Evolutionary conservation across 2,329 filamentous ascomycete species (phyloP), one percentile per base, ranked within the genome.

Genomic region (Cercospora sp.): DNA sequence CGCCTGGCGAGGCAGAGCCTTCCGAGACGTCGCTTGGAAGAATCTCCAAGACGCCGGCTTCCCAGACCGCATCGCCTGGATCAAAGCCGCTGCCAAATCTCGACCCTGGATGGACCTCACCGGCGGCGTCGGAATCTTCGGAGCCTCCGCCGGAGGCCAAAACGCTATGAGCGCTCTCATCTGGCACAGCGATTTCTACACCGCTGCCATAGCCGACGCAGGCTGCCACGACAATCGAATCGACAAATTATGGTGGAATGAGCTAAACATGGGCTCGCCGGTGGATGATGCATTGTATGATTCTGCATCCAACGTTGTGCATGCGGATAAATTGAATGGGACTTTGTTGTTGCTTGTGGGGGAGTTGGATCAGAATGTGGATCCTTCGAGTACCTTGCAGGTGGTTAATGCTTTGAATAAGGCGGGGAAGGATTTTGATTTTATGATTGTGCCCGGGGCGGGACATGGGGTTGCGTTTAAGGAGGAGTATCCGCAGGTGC

Each of bases 331-430:
- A 13, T 5, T 65, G 43, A 58, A 65, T 13, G 66, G 66, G n/a
- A 43, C 26, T 9, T 37, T 68, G 45, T 18, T 68, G 12, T 30
- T 68, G 57, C 49, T 65, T 10, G 62, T 68, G 43, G 66, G 61
- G 1, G 66, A 68, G 45, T 24, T 68, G 58, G 66, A 68, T 28
- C 1, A 12, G 4, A 68, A 68, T 30, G 66, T 68, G 16, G 66
- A 68, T 59, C 66, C 66, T 43, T n/a, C 55, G 3, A 65, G 62
- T 28, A 68, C 66, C 8, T 24, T 65, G 55, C 66, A 68, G 62
- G 62, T 68, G 45, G 66, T 68, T 0, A 68, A 68, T 21, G 66
- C 66, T 2, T 40, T 68, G 62, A 68, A 68, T 30, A 32, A 65
- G 32, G 66, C 66, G 18, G 66, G 58, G 2, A 68, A 68, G 26